Conservation (phyloP, 2,329 filamentous ascomycete genomes). For the Aurifilum marmelostoma region DNA sequence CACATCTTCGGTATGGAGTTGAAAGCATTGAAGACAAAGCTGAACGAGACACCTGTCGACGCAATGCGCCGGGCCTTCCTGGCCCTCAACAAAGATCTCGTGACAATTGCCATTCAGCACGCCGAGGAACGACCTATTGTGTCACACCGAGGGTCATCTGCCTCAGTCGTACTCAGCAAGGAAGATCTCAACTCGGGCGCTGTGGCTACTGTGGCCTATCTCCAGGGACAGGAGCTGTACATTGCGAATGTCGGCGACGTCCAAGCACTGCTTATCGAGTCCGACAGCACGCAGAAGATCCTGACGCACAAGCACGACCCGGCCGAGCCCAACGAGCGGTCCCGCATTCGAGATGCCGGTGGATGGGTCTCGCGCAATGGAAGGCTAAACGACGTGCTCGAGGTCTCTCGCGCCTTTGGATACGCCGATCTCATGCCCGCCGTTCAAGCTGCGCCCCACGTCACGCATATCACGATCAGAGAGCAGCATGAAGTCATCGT, state of each 20-base stretch:
- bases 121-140: slow-evolving; percentile 72
- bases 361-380: slow-evolving; percentile 96
- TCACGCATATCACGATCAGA: slow-evolving; percentile 75
- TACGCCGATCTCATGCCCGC: slow-evolving; percentile 91
- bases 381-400: slow-evolving; percentile 86
- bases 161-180: slow-evolving; percentile 78
- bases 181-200: slow-evolving; percentile 90
- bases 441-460: slow-evolving; percentile 87
- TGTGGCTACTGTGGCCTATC: slow-evolving; percentile 88
- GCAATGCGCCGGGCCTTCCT: slow-evolving; percentile 87
- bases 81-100: slow-evolving; percentile 89
- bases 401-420: slow-evolving; percentile 93
- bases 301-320: slow-evolving; percentile 93
- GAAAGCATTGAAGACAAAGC: slow-evolving; percentile 68
- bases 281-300: slow-evolving; percentile 80
- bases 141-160: slow-evolving; percentile 70
- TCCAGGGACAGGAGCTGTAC: slow-evolving; percentile 87
- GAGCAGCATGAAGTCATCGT: slow-evolving; percentile 94
- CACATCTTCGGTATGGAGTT: slow-evolving; percentile 82
- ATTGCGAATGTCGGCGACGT: slow-evolving; percentile 95
- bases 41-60: slow-evolving; percentile 76
- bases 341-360: slow-evolving; percentile 89
- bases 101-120: slow-evolving; percentile 79
- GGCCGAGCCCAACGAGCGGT: slow-evolving; percentile 79
- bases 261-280: slow-evolving; percentile 92